Conservation (phyloP, 1,284 basidiomycete genomes). For the Prillingera fragicola region DNA sequence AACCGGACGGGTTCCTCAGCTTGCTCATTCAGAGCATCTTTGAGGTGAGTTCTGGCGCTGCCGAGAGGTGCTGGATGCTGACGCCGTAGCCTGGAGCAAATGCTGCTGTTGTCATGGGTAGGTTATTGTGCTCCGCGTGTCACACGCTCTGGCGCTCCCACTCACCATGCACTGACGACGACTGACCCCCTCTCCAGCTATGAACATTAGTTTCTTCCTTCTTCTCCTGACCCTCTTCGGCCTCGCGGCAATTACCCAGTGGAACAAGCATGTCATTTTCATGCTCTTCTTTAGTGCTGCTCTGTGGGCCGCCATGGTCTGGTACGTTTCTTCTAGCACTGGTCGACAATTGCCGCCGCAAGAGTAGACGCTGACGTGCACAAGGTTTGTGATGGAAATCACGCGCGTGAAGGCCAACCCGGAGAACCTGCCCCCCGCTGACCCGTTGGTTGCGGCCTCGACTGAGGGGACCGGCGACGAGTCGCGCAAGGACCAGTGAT, state of each 20-base stretch:
- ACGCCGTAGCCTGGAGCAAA: constrained; percentile 40
- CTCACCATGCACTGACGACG: no score
- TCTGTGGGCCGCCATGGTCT: constrained; percentile 44
- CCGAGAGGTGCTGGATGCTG: neutral
- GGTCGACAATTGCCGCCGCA: neutral
- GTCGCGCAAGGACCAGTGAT: constrained; percentile 30
- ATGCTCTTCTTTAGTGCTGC: constrained; percentile 30
- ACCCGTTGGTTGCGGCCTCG: constrained; percentile 8
- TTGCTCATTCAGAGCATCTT: constrained; percentile 40
- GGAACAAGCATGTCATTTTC: constrained; percentile 42
- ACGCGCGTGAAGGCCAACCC: constrained; percentile 36
- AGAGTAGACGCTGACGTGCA: neutral
- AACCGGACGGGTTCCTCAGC: constrained; percentile 39
- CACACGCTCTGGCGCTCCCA: neutral
- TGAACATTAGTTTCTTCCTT: constrained; percentile 47
- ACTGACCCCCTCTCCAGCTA: constrained; percentile 24
- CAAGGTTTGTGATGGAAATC: constrained; percentile 45
- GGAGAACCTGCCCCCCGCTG: constrained; percentile 35
- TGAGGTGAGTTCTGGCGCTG: constrained; percentile 35
- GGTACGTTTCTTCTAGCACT: constrained; percentile 21
- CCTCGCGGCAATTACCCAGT: constrained; percentile 37
- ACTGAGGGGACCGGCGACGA: constrained; percentile 6
- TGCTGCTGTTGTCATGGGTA: constrained; percentile 38
- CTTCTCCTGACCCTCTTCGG: constrained; percentile 41
- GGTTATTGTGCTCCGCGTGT: no score